These are phyloP conservation scores for Arthrocladium fulminans DNA, from an alignment of 2,329 filamentous ascomycete species.

Conservation along the genomic window DNA sequence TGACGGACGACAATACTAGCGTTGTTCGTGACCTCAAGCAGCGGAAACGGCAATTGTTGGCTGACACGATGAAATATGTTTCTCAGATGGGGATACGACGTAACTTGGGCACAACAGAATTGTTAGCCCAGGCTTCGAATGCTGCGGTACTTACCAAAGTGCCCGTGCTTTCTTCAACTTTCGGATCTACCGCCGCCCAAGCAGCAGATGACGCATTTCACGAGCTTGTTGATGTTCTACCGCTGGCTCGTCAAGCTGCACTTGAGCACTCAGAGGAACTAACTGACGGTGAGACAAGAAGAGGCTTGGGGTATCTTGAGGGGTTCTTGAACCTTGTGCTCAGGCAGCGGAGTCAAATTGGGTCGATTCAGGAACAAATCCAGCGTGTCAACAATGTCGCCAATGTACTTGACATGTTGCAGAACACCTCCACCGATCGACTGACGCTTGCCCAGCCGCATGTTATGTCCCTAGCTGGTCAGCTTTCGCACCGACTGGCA, in stretches of 20 bases:
- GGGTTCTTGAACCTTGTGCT: conserved; percentile 56
- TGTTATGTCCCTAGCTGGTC: neutral
- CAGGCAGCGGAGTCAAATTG: conserved; percentile 32
- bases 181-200: conserved; percentile 23
- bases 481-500: conserved; percentile 5
- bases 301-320: conserved; percentile 79
- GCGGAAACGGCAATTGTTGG: conserved; percentile 80
- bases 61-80: conserved; percentile 73
- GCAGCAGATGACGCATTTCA: conserved; percentile 66
- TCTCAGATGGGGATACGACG: conserved; percentile 82
- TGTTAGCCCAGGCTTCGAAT: conserved; percentile 64
- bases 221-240: conserved; percentile 64
- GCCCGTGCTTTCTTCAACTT: conserved; percentile 27
- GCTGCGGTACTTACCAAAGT: conserved; percentile 59
- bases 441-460: neutral
- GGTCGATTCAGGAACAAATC: conserved; percentile 27
- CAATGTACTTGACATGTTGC: neutral
- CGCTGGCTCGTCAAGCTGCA: conserved; percentile 56
- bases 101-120: conserved; percentile 65
- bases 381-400: conserved; percentile 18
- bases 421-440: neutral
- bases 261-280: conserved; percentile 77
- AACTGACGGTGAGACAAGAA: conserved; percentile 65
- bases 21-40: conserved; percentile 80
- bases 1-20: conserved; percentile 81